Evolutionary conservation across 2,329 filamentous ascomycete species (phyloP).

Genomic region (Pseudogymnoascus sp.): DNA sequence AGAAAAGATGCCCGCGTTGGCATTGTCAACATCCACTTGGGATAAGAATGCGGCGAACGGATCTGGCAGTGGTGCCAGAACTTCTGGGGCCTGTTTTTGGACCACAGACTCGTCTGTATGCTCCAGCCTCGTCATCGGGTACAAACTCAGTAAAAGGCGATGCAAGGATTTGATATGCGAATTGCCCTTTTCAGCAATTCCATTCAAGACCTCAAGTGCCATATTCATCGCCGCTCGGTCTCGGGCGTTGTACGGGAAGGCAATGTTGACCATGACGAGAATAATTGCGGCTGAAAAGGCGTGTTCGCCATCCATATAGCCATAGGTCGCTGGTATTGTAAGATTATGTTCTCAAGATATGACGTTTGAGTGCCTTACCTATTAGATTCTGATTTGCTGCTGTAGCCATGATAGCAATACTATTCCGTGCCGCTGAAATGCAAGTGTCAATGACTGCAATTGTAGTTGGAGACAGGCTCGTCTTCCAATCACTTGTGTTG

Average conservation of each 20-base stretch:
- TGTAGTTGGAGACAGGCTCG: conserved; percentile 40
- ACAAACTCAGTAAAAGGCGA: conserved; percentile 31
- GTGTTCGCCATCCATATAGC: conserved; percentile 50
- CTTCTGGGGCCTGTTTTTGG: conserved; percentile 15
- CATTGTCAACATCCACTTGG: conserved; percentile 3
- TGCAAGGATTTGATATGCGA: conserved; percentile 38
- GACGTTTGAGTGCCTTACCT: conserved; percentile 29
- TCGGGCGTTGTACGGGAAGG: conserved; percentile 38
- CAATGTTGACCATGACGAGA: conserved; percentile 46
- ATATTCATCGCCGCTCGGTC: conserved; percentile 39
- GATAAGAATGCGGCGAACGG: background rate
- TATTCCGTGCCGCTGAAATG: conserved; percentile 41
- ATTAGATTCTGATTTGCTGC: conserved; percentile 43
- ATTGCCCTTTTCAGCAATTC: conserved; percentile 46
- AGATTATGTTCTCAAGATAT: background rate
- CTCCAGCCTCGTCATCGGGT: conserved; percentile 10
- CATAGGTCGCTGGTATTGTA: conserved; percentile 39
- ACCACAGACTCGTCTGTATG: conserved; percentile 19
- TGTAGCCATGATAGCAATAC: conserved; percentile 40
- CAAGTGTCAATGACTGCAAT: conserved; percentile 45
- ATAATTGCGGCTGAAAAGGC: conserved; percentile 46
- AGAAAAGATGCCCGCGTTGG: conserved; percentile 6
- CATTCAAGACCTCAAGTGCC: conserved; percentile 37
- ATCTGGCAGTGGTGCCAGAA: background rate
- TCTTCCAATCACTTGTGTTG: conserved; percentile 37